A percentile compares a stretch with the other conserved stretches of the same genome.
Conservation (phyloP, 2,329 filamentous ascomycete genomes). For the Ascochyta lentis region DNA sequence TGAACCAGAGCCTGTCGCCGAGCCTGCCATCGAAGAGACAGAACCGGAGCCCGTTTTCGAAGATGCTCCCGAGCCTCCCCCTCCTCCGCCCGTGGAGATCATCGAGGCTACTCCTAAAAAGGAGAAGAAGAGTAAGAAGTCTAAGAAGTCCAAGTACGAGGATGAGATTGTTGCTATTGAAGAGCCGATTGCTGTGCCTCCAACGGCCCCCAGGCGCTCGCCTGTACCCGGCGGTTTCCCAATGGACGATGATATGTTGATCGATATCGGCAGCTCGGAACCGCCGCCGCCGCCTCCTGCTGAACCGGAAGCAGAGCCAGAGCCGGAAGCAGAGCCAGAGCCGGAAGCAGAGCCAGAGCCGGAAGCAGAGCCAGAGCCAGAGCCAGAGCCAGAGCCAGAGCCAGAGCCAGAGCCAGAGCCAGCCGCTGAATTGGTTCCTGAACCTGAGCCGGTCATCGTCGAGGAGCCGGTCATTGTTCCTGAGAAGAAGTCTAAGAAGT, state of each 20-base stretch:
- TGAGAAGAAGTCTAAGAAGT: slow-evolving; percentile 47
- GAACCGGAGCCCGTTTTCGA: slow-evolving; percentile 40
- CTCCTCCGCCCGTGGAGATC: slow-evolving; percentile 20
- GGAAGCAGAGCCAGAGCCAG: no score
- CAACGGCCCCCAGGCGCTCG: slow-evolving; percentile 30
- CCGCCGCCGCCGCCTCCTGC: slow-evolving; percentile 55
- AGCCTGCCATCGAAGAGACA: slow-evolving; percentile 24
- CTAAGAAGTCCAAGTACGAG: slow-evolving; percentile 9
- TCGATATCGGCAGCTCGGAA: slow-evolving; percentile 35
- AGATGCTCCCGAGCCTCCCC: slow-evolving; percentile 26
- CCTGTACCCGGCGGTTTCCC: slow-evolving; percentile 58
- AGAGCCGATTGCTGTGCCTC: slow-evolving; percentile 26
- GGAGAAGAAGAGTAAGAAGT: slow-evolving; percentile 18
- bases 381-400: not conserved
- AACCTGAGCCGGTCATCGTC: slow-evolving; percentile 15
- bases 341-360: not conserved
- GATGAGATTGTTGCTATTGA: slow-evolving; percentile 11
- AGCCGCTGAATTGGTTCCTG: slow-evolving; percentile 15
- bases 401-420: not conserved
- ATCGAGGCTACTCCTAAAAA: slow-evolving; percentile 18
- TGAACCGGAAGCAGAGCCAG: slow-evolving; percentile 33
- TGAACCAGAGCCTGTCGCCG: slow-evolving; percentile 32
- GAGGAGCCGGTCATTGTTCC: slow-evolving; percentile 9
- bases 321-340: slow-evolving; percentile 19
- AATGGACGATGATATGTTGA: slow-evolving; percentile 50